Percentiles rank a stretch among this genome's conserved stretches.
phyloP scores from a whole-genome alignment of 106 monocot species.

The Acorus calamus region DNA sequence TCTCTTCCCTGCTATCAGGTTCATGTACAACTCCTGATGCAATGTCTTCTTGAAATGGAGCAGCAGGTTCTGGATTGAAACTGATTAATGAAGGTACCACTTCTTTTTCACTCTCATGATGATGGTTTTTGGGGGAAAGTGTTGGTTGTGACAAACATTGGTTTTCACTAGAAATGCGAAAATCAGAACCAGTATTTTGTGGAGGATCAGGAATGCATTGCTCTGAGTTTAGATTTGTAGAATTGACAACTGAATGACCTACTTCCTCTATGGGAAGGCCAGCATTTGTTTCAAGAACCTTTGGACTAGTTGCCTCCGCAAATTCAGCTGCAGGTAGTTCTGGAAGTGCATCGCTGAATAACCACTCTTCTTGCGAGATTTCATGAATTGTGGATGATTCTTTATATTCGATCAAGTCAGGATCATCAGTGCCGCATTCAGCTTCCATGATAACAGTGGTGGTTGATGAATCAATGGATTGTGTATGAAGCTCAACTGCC shows the following conservation, averaged over 20 bases:
- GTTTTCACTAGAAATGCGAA: background rate
- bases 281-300: background rate
- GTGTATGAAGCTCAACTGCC: background rate
- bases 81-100: no score
- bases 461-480: slow-evolving; percentile 4
- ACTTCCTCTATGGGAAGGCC: slow-evolving; percentile 1
- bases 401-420: background rate
- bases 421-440: slow-evolving; percentile 5
- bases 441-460: background rate
- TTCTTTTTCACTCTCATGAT: no score
- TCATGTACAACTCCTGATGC: no score
- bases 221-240: background rate
- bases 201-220: background rate
- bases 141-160: no score
- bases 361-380: slow-evolving; percentile 17
- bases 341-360: slow-evolving; percentile 11
- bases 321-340: slow-evolving; percentile 4
- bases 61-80: no score
- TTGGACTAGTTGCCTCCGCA: slow-evolving; percentile 11
- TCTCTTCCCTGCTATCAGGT: no score
- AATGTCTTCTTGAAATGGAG: no score
- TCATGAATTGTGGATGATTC: slow-evolving; percentile 11
- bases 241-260: background rate
- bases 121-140: no score
- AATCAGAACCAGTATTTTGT: background rate